phyloP scores from a whole-genome alignment of 345 rosid species.

The Raphanus sativus region DNA sequence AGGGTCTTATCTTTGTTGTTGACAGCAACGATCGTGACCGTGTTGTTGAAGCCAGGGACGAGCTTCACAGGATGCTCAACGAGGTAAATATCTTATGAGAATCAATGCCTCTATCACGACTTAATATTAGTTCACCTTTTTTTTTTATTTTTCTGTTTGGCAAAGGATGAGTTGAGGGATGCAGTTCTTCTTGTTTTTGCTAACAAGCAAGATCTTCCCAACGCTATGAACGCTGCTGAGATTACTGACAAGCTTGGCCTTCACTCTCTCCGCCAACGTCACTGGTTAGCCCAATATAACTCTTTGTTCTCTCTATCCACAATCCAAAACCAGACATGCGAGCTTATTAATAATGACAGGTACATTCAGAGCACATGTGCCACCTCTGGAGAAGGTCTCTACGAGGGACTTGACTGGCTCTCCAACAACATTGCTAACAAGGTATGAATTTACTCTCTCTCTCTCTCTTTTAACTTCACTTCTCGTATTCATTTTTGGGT shows the following conservation, averaged over 20 bases:
- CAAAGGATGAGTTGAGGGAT: conserved; percentile 74
- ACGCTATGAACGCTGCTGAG: conserved; percentile 74
- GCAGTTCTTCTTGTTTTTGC: conserved; percentile 70
- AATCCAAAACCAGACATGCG: neutral
- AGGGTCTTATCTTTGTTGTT: conserved; percentile 74
- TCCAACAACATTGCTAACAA: conserved; percentile 93
- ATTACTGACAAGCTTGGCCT: conserved; percentile 74
- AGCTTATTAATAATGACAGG: conserved; percentile 47
- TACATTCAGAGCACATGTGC: conserved; percentile 98
- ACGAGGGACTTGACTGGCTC: conserved; percentile 96
- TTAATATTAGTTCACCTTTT: no score
- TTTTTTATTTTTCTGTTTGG: no score
- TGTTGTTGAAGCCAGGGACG: conserved; percentile 76
- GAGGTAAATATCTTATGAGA: no score
- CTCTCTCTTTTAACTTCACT: neutral
- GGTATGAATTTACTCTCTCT: conserved; percentile 39
- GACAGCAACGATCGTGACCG: conserved; percentile 79
- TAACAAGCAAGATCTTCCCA: conserved; percentile 73
- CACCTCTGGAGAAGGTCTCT: conserved; percentile 93
- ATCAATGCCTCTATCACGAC: no score
- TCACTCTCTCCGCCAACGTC: conserved; percentile 70
- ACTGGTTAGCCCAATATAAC: conserved; percentile 43
- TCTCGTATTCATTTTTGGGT: neutral
- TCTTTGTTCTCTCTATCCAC: neutral
- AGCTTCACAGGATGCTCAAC: conserved; percentile 75